Conservation (phyloP, 108 stramenopile species). For the Nitzschia sp. region DNA sequence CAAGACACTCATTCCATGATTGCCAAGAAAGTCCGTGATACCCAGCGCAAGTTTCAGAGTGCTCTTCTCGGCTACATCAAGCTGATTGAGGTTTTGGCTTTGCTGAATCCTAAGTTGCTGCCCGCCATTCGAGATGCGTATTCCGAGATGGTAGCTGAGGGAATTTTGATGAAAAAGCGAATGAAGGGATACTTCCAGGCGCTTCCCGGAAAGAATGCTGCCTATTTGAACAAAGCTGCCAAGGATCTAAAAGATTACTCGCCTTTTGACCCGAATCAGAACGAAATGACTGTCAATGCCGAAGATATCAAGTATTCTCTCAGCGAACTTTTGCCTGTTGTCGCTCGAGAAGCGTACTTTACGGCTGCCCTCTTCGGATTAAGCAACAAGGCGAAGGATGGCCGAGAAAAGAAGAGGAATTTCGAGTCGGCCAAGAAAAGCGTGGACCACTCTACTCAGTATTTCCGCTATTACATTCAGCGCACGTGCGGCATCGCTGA, state of each 20-base stretch:
- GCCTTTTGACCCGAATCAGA: conserved; percentile 40
- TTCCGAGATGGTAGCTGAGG: conserved; percentile 82
- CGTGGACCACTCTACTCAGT: conserved; percentile 79
- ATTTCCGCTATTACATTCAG: conserved; percentile 84
- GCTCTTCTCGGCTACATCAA: conserved; percentile 84
- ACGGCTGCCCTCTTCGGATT: conserved; percentile 85
- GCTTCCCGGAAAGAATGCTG: conserved; percentile 74
- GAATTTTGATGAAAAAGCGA: conserved; percentile 86
- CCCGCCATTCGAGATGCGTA: conserved; percentile 85
- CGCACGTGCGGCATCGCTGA: conserved; percentile 80
- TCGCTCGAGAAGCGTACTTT: conserved; percentile 89
- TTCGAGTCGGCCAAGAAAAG: conserved; percentile 82
- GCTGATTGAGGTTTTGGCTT: conserved; percentile 79
- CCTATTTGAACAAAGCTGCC: conserved; percentile 55
- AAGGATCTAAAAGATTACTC: conserved; percentile 78
- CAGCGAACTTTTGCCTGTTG: conserved; percentile 75
- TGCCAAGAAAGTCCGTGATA: conserved; percentile 85
- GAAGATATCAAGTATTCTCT: conserved; percentile 73
- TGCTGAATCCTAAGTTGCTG: conserved; percentile 79
- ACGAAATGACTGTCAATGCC: conserved; percentile 70
- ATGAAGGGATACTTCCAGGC: conserved; percentile 89
- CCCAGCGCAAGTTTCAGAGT: conserved; percentile 84
- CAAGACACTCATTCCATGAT: conserved; percentile 77
- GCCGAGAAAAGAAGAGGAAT: conserved; percentile 87
- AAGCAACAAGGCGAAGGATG: conserved; percentile 76